phyloP scores from a whole-genome alignment of 495 filamentous ascomycete species.

The Copromyces sp. region DNA sequence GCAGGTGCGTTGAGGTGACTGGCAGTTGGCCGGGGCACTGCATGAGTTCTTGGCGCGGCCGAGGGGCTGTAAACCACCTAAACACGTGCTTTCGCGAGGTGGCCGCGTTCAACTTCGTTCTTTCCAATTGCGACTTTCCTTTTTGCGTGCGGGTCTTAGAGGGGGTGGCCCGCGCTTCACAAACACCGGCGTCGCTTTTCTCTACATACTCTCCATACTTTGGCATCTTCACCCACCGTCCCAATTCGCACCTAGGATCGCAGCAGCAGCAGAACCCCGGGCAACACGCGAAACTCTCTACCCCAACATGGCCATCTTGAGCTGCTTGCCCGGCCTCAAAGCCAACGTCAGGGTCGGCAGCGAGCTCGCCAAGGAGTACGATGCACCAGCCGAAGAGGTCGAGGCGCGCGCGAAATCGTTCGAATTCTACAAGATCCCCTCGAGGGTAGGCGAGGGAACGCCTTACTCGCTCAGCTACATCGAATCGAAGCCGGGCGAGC shows the following conservation, averaged over 20 bases:
- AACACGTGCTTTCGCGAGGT: neutral
- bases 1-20: neutral
- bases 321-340: constrained; percentile 19
- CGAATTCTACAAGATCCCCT: neutral
- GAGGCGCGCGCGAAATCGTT: constrained; percentile 4
- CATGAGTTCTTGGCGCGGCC: neutral
- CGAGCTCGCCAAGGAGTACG: constrained; percentile 19
- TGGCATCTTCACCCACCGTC: neutral
- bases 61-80: neutral
- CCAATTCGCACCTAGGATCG: neutral
- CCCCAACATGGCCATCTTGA: constrained; percentile 25
- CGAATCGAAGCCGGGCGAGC: constrained; percentile 5
- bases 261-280: neutral
- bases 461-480: constrained; percentile 10
- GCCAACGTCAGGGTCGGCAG: constrained; percentile 16
- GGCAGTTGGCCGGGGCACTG: too few species aligned
- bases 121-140: too few species aligned
- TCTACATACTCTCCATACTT: neutral
- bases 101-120: too few species aligned
- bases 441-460: neutral
- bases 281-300: neutral
- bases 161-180: too few species aligned
- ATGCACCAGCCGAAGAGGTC: neutral
- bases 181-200: neutral
- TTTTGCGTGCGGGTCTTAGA: too few species aligned